Percentiles rank a stretch among this genome's conserved stretches.
Conservation (phyloP, 345 rosid genomes). For the Abelmoschus esculentus region DNA sequence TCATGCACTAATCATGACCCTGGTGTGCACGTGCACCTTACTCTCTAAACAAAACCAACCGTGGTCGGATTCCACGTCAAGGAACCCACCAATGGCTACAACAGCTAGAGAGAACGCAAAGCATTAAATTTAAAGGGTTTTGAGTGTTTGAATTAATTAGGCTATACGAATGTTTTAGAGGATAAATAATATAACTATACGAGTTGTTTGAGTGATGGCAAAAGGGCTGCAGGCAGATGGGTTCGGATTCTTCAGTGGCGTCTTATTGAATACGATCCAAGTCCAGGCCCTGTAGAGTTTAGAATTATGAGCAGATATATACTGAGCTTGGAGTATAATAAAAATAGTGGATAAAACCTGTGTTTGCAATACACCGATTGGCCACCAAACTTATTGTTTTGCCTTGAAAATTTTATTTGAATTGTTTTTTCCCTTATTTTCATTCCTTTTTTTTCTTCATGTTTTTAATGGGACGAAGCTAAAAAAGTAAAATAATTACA, state of each 20-base stretch:
- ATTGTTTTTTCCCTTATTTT: too few species aligned
- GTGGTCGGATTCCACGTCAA: too few species aligned
- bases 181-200: too few species aligned
- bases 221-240: slow-evolving; percentile 1
- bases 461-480: too few species aligned
- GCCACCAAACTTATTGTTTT: background rate
- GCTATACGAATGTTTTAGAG: too few species aligned
- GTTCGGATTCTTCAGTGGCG: slow-evolving; percentile 30
- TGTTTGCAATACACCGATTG: background rate
- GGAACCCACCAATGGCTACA: slow-evolving; percentile 14
- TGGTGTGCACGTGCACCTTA: slow-evolving; percentile 70
- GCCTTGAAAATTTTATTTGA: background rate
- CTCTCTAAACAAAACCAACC: slow-evolving; percentile 39
- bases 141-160: background rate
- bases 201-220: background rate
- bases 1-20: slow-evolving; percentile 64
- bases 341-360: background rate
- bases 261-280: slow-evolving; percentile 14
- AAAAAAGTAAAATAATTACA: too few species aligned
- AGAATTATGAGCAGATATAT: background rate
- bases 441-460: too few species aligned
- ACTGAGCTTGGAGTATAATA: background rate
- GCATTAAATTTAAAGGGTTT: background rate
- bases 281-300: background rate
- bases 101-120: slow-evolving; percentile 10